Evolutionary conservation across 2,329 filamentous ascomycete genomes (phyloP).

Genomic region (Aspergillus sp.): DNA sequence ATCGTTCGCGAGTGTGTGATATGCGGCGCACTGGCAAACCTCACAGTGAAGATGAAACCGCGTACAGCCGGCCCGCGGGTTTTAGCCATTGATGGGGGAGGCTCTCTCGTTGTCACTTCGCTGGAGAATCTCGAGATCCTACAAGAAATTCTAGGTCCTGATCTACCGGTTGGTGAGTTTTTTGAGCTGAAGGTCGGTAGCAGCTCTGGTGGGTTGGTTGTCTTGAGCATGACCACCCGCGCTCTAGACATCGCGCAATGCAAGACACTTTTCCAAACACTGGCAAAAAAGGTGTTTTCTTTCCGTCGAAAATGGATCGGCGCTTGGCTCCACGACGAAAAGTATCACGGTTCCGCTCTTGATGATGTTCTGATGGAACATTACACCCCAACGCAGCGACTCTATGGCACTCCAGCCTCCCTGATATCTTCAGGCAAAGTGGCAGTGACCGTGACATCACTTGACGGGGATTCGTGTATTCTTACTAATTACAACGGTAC

Average conservation of each 20-base stretch:
- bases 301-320: background rate
- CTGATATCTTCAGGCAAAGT: constrained; percentile 10
- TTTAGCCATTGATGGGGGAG: constrained; percentile 1
- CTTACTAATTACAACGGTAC: constrained; percentile 13
- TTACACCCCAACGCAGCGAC: background rate
- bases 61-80: background rate
- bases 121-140: background rate
- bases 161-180: background rate
- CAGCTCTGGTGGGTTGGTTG: constrained; percentile 1
- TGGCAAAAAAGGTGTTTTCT: background rate
- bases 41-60: background rate
- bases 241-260: background rate
- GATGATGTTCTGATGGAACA: background rate
- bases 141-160: constrained; percentile 1
- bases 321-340: background rate
- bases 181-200: background rate
- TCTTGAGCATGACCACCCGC: background rate
- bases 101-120: background rate
- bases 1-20: background rate
- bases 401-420: constrained; percentile 5
- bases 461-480: constrained; percentile 9
- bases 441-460: constrained; percentile 2
- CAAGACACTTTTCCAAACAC: background rate
- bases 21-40: background rate
- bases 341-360: background rate